A percentile compares a stretch with the other conserved stretches of the same genome.
Evolutionary conservation across 192 early-diverging fungal species (phyloP).

Genomic region (Rhizophagus clarus): DNA sequence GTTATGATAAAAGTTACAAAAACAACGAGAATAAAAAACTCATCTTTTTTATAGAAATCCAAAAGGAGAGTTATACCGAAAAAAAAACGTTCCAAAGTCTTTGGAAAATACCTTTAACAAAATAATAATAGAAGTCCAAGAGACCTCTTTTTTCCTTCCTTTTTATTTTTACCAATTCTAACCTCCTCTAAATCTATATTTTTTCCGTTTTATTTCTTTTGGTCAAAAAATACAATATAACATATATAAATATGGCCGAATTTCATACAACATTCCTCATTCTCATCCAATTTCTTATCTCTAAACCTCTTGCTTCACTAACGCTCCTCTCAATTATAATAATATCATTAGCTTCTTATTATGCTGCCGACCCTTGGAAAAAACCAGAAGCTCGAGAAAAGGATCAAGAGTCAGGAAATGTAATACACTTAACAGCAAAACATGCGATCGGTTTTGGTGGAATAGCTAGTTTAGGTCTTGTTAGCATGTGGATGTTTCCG

Average conservation of each 20-base stretch:
- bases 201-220: not conserved
- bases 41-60: not conserved
- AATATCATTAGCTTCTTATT: not conserved
- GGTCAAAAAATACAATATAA: not conserved
- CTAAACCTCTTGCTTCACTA: not conserved
- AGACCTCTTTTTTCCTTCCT: not conserved
- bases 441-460: slow-evolving; percentile 43
- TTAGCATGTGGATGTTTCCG: slow-evolving; percentile 45
- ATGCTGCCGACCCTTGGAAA: slow-evolving; percentile 12
- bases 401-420: slow-evolving; percentile 37
- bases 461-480: slow-evolving; percentile 42
- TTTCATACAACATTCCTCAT: not conserved
- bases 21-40: not conserved
- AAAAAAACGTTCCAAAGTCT: not conserved
- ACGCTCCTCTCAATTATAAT: not conserved
- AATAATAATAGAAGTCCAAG: not conserved
- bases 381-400: slow-evolving; percentile 35
- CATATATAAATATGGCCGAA: not conserved
- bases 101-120: not conserved
- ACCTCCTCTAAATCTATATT: not conserved
- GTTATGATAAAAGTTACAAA: not conserved
- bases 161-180: not conserved
- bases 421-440: slow-evolving; percentile 33
- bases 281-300: not conserved
- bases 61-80: not conserved